phyloP scores from a whole-genome alignment of 805 yeast species.

The Candida golubevii region DNA sequence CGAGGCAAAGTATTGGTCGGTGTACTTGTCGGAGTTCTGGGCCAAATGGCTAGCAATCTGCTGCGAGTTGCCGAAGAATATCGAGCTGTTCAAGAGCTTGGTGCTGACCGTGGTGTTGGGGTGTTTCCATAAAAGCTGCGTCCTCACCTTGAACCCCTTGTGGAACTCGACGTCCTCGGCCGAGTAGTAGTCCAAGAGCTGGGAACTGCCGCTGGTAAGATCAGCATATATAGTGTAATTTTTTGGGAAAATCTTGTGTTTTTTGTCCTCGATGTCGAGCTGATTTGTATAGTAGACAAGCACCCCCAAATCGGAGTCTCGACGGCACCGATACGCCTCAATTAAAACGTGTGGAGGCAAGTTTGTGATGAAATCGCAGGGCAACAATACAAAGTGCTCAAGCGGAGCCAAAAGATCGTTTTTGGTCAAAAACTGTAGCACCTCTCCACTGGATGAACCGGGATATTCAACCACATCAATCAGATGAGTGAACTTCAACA shows the following conservation, averaged over 20 bases:
- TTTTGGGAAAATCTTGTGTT: constrained; percentile 50
- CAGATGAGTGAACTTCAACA: constrained; percentile 16
- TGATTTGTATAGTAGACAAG: constrained; percentile 71
- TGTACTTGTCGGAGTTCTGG: constrained; percentile 29
- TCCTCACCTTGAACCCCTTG: constrained; percentile 71
- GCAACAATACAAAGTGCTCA: constrained; percentile 64
- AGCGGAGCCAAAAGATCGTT: constrained; percentile 32
- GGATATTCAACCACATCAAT: constrained; percentile 23
- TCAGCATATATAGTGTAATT: constrained; percentile 66
- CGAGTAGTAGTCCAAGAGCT: constrained; percentile 68
- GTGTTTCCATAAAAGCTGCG: constrained; percentile 85
- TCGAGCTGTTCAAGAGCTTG: constrained; percentile 66
- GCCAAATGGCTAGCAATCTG: constrained; percentile 51
- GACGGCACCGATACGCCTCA: constrained; percentile 75
- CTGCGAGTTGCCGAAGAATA: constrained; percentile 43
- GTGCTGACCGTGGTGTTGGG: constrained; percentile 78
- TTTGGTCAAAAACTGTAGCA: constrained; percentile 47
- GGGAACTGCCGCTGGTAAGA: constrained; percentile 37
- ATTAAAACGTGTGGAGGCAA: constrained; percentile 85
- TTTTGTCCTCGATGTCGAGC: constrained; percentile 75
- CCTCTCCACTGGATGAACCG: constrained; percentile 52
- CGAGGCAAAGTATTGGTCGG: constrained; percentile 35
- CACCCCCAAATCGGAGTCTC: constrained; percentile 65
- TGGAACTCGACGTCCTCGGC: constrained; percentile 64
- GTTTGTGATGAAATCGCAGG: constrained; percentile 92